Percentiles rank a stretch among this genome's conserved stretches.
Conservation (phyloP, 768 basidiomycete genomes). For the Porpolomopsis calyptriformis region DNA sequence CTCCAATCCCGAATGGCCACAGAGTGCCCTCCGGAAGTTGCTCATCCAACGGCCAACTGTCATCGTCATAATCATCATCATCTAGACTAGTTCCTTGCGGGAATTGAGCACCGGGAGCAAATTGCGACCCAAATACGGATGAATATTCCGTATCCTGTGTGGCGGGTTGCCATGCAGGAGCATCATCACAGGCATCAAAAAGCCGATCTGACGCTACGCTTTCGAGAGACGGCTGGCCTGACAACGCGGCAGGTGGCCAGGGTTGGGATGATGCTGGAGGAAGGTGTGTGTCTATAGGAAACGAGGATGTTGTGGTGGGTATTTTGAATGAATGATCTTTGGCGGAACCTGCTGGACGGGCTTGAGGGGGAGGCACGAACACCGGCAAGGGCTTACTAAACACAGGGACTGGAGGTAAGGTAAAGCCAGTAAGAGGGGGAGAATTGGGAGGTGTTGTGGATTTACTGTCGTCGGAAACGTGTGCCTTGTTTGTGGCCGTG, state of each 20-base stretch:
- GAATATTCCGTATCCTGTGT: conserved; percentile 53
- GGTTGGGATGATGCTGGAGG: conserved; percentile 21
- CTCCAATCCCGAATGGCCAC: conserved; percentile 49
- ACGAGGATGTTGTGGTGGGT: conserved; percentile 25
- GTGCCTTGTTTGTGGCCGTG: conserved; percentile 1
- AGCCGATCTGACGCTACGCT: conserved; percentile 40
- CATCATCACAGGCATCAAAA: conserved; percentile 37
- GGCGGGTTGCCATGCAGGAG: conserved; percentile 44
- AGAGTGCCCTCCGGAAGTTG: conserved; percentile 43
- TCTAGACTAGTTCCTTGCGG: conserved; percentile 26
- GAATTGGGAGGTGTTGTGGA: conserved; percentile 52
- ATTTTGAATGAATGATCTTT: conserved; percentile 25
- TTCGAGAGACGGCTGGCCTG: conserved; percentile 46
- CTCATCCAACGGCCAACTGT: conserved; percentile 70
- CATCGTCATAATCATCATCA: conserved; percentile 63
- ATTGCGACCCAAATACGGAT: conserved; percentile 24
- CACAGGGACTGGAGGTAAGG: conserved; percentile 34
- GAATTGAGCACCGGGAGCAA: conserved; percentile 15
- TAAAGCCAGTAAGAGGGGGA: conserved; percentile 30
- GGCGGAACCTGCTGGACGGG: conserved; percentile 6
- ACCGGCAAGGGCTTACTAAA: conserved; percentile 51
- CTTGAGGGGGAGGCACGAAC: conserved; percentile 35
- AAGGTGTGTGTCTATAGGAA: conserved; percentile 24
- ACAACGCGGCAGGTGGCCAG: conserved; percentile 23
- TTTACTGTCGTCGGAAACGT: conserved; percentile 24